Evolutionary conservation across 257 asterid species (phyloP), one percentile per base, ranked within the genome.

Genomic region (Nyctanthes arbortristis): DNA sequence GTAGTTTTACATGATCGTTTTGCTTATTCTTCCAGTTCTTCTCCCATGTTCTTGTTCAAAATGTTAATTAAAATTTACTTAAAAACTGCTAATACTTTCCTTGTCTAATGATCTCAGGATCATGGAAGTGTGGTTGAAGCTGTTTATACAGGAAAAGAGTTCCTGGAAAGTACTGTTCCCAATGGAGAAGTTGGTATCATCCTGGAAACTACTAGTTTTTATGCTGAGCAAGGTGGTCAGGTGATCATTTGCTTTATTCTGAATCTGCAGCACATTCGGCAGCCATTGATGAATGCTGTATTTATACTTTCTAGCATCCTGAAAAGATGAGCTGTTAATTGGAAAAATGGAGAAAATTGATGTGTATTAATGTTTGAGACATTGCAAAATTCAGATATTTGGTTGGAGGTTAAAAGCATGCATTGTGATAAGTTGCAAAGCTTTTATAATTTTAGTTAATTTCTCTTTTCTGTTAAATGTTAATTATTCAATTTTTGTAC

Each of bases 211-310:
- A 83, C 99, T 45, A 91, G 95, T 72, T 94, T 94, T 79, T 91
- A 94, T 74, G 96, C 97, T 30, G 97, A 94, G 85, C 99, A 94
- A 88, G 99, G 97, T 78, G 99, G 99, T 82, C 99, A 94, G 98
- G 98, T 93, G 77, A 74, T 58, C 49, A 60, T 45, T 61, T 57
- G 35, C 45, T 57, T 32, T 8, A 30, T 12, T 54, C 34, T 57
- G 36, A 35, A 61, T 57, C 63, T 65, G 18, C 22, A 1, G 12
- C 35, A 65, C 61, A 24, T 57, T 66, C 35, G 24, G n/a, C 33
- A 25, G 62, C 20, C 16, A 12, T 25, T 43, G 54, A 24, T 14
- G 5, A 43, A 43, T 43, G 45, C 14, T 40, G 7, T 37, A 2
- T 34, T 49, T 60, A 25, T 74, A 62, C 18, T 29, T 64, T 57